Conservation (phyloP, 2,329 filamentous ascomycete genomes). For the Aspergillus spinulosporus region DNA sequence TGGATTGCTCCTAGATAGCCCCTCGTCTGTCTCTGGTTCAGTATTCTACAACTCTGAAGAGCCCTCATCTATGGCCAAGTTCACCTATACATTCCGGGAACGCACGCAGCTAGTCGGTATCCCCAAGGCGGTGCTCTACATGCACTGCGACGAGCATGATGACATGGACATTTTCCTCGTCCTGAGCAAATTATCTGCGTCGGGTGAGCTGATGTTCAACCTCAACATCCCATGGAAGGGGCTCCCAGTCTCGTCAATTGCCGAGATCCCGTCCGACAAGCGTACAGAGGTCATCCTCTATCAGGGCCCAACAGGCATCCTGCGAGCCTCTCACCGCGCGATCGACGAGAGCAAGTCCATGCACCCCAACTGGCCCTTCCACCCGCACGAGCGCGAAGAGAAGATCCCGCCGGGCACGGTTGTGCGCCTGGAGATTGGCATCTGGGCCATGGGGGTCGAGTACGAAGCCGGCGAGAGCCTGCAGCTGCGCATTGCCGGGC, state of each 20-base stretch:
- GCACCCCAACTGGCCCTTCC: conserved; percentile 9
- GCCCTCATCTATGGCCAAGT: conserved; percentile 11
- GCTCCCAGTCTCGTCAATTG: conserved; percentile 2
- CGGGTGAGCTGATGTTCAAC: conserved; percentile 12
- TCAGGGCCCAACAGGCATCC: conserved; percentile 10
- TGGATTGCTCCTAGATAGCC: not conserved
- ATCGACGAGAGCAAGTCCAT: conserved; percentile 1
- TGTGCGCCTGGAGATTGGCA: conserved; percentile 7
- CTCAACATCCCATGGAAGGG: conserved; percentile 15
- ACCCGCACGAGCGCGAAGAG: not conserved
- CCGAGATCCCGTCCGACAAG: conserved; percentile 1
- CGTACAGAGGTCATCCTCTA: conserved; percentile 10
- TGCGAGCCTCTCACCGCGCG: conserved; percentile 1
- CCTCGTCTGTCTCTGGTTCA: not conserved
- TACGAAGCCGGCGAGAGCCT: conserved; percentile 11
- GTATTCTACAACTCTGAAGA: conserved; percentile 15
- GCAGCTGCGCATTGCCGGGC: conserved; percentile 6
- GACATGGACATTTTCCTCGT: conserved; percentile 16
- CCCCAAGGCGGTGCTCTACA: conserved; percentile 17
- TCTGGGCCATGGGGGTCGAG: conserved; percentile 11
- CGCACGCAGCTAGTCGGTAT: conserved; percentile 16
- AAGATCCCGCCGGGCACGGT: conserved; percentile 5
- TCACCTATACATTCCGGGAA: conserved; percentile 13
- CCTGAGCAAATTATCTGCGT: conserved; percentile 11
- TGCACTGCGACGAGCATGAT: conserved; percentile 16